phyloP scores from a whole-genome alignment of 1,284 basidiomycete species.

The Gymnopus androsaceus region DNA sequence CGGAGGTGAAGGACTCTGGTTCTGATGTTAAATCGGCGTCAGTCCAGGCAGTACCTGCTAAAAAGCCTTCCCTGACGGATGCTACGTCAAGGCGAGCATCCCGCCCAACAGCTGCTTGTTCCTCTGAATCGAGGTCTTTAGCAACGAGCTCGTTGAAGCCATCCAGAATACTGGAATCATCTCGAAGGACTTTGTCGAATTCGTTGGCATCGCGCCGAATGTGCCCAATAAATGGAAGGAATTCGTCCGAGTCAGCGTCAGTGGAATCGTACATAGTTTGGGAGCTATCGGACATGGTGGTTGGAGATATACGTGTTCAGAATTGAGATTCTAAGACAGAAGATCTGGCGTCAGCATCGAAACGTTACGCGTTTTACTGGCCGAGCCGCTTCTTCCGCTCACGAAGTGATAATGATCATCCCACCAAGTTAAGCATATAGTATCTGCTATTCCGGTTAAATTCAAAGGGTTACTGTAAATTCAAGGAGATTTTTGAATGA shows the following conservation, averaged over 20 bases:
- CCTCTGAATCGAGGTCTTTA: conserved; percentile 36
- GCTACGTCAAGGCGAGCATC: conserved; percentile 40
- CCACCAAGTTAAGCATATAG: no score
- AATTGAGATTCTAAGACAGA: no score
- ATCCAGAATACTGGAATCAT: neutral
- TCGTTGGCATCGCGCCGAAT: conserved; percentile 12
- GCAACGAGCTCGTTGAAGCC: conserved; percentile 44
- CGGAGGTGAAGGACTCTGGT: conserved; percentile 17
- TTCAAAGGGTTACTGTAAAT: no score
- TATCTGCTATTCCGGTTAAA: no score
- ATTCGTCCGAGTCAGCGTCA: conserved; percentile 3
- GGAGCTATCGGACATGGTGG: neutral
- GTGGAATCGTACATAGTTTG: conserved; percentile 9
- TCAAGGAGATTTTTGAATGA: no score
- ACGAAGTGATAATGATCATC: no score
- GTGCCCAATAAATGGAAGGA: neutral
- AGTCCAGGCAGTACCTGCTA: conserved; percentile 33
- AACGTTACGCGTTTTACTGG: neutral
- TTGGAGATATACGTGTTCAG: neutral
- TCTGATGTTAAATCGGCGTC: conserved; percentile 28
- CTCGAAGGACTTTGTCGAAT: conserved; percentile 7
- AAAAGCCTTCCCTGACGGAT: no score
- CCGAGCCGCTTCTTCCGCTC: no score
- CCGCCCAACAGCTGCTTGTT: conserved; percentile 34
- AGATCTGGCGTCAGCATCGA: neutral